Conservation (phyloP, 1,284 basidiomycete genomes). For the Marasmius tenuissimus region DNA sequence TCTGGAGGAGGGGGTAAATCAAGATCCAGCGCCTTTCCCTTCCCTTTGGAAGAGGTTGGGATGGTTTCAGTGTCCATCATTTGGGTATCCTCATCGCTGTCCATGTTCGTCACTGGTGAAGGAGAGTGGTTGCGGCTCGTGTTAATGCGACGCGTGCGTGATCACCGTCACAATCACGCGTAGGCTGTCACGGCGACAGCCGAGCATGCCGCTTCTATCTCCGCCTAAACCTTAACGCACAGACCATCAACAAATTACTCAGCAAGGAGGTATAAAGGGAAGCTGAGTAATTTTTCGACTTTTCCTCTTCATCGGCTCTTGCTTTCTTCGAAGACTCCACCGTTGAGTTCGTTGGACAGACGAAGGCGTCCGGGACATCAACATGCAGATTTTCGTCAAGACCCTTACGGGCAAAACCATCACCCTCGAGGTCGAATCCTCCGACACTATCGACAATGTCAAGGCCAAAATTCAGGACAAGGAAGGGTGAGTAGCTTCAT, state of each 20-base stretch:
- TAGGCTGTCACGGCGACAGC: not conserved
- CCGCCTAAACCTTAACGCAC: constrained; percentile 6
- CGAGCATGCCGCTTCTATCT: not conserved
- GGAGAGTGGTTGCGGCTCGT: not conserved
- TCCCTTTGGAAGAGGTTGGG: constrained; percentile 53
- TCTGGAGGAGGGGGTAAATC: constrained; percentile 36
- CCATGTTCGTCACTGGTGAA: constrained; percentile 36
- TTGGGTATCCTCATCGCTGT: constrained; percentile 54
- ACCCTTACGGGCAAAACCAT: constrained; percentile 99
- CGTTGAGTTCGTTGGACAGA: constrained; percentile 84
- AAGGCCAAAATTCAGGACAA: constrained; percentile 97
- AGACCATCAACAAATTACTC: not conserved
- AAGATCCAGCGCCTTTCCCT: constrained; percentile 58
- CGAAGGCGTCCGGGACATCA: constrained; percentile 57
- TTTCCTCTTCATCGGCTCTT: constrained; percentile 25
- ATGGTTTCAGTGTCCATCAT: constrained; percentile 50
- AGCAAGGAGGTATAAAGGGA: not conserved
- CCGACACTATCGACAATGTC: constrained; percentile 98
- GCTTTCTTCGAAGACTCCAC: constrained; percentile 87
- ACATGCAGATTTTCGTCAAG: constrained; percentile 95
- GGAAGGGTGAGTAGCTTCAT: constrained; percentile 69
- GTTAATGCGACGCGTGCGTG: not conserved
- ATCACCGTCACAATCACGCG: not conserved
- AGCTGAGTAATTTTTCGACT: not conserved
- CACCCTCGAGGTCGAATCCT: constrained; percentile 96